Evolutionary conservation across 352 stramenopile species (phyloP), one percentile per base, ranked within the genome.

Genomic region (Globisporangium uncinulatum): DNA sequence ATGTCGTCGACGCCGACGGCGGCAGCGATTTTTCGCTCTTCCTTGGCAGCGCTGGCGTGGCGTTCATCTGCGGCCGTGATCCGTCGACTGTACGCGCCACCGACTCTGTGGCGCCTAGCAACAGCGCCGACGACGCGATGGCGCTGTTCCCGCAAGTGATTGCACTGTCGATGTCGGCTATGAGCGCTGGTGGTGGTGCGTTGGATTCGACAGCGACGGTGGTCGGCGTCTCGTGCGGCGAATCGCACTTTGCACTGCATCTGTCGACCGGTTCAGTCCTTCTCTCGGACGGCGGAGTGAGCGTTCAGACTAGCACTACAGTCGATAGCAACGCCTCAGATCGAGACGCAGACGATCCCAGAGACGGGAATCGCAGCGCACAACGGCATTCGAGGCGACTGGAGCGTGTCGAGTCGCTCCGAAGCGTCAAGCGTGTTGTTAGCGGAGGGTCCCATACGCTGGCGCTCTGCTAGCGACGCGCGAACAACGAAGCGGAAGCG

Each of bases 11-110:
- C 41, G 53, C 71, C 17, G 65, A 68, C 10, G 73, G 62, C 17
- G 73, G 73, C 8, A 75, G 61, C 29, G 59, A 69, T 15, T 79
- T 79, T 32, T 77, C 73, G 14, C 21, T 82, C 1, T 82, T 82
- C 24, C 50, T 75, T 36, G 32, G 66, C 0, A 43, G 64, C 6
- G 77, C 69, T 31, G 70, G 70, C 11, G 67, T 41, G 0, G 51
- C 48, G 15, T 79, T 68, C 49, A 64, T 82, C 31, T 70, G 59
- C n/a, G 73, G 73, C 34, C 51, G 57, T 1, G 73, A 82, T 39
- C 70, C 67, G 14, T 75, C 70, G 20, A n/a, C 63, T 24, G 31
- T 44, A 15, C 10, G 17, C 6, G 13, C 10, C 2, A 19, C 39
- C 13, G 39, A n/a, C 6, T n/a, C 15, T 19, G 10, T n/a, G n/a